These are phyloP conservation scores for Tricholoma matsutake DNA, from an alignment of 768 basidiomycete species.

Conservation along the genomic window DNA sequence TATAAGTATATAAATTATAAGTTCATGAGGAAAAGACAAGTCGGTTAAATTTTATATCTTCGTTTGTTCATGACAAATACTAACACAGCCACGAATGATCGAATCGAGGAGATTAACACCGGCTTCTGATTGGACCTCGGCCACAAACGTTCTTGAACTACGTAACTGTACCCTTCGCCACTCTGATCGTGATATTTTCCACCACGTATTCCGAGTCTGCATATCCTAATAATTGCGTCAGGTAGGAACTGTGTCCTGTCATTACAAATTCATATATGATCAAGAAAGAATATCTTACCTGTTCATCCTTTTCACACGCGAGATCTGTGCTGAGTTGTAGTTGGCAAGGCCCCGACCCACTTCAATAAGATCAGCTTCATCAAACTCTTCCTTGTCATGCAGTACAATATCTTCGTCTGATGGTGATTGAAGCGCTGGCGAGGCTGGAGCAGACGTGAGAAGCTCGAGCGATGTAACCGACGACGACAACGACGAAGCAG, in stretches of 20 bases:
- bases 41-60: too few species aligned
- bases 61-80: conserved; percentile 37
- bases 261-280: conserved; percentile 4
- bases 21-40: conserved; percentile 19
- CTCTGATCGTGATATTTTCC: conserved; percentile 85
- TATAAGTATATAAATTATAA: conserved; percentile 14
- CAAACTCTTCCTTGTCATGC: conserved; percentile 33
- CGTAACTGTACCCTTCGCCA: too few species aligned
- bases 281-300: conserved; percentile 54
- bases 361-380: conserved; percentile 70
- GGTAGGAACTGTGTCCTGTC: conserved; percentile 58
- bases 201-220: conserved; percentile 97
- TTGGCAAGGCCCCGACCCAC: conserved; percentile 94
- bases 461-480: conserved; percentile 45
- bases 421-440: conserved; percentile 25
- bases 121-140: conserved; percentile 18
- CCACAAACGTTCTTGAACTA: conserved; percentile 18
- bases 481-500: conserved; percentile 41
- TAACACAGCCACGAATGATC: conserved; percentile 40
- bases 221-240: conserved; percentile 82
- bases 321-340: conserved; percentile 93
- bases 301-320: conserved; percentile 82
- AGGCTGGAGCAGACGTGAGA: conserved; percentile 38
- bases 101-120: neutral
- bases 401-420: conserved; percentile 30